Base-by-base conservation (phyloP, 202 grass and related monocot genomes). In the Zizania palustris region DNA sequence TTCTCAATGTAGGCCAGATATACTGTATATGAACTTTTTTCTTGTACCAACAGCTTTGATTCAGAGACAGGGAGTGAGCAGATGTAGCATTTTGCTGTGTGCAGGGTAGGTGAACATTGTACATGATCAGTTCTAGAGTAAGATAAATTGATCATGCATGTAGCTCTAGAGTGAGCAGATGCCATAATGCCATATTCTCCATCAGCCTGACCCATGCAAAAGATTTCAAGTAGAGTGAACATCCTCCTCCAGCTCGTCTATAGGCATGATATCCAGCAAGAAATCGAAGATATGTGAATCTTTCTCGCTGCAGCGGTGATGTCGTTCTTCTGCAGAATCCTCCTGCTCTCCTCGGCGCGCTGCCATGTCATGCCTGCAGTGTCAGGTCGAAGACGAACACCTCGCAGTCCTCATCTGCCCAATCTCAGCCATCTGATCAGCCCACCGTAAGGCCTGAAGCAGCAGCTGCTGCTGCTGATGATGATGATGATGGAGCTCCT, bases 1-100 rank as follows among this genome's bases (percentile, higher is more conserved):
- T 97, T 46, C 70, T 97, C 19, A 97, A 97, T 80, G 93, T 97
- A 65, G 90, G 93, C 4, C 93, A 97, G 82, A 83, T 93, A 83
- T 97, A 89, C 53, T 89, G 93, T 69, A 88, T 97, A 89, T 97
- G 84, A 85, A 63, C 20, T n/a, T n/a, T n/a, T n/a, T n/a, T n/a
- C n/a, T n/a, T n/a, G n/a, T n/a, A n/a, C n/a, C n/a, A n/a, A n/a
- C n/a, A n/a, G n/a, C n/a, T n/a, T 13, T 20, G 75, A 41, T 75
- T 88, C 34, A 16, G 55, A 65, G 55, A 71, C 34, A 16, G 55
- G 65, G 55, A 71, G 64, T 67, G 81, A 76, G 50, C 50, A 45
- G 63, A 36, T 65, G 74, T 77, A 67, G 78, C 28, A 28, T 69
- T 56, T 16, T 38, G 36, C 9, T 51, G 5, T 79, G 3, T 74